These are phyloP conservation scores for Apium graveolens DNA, from an alignment of 129 eudicot genomes.

Conservation along the genomic window DNA sequence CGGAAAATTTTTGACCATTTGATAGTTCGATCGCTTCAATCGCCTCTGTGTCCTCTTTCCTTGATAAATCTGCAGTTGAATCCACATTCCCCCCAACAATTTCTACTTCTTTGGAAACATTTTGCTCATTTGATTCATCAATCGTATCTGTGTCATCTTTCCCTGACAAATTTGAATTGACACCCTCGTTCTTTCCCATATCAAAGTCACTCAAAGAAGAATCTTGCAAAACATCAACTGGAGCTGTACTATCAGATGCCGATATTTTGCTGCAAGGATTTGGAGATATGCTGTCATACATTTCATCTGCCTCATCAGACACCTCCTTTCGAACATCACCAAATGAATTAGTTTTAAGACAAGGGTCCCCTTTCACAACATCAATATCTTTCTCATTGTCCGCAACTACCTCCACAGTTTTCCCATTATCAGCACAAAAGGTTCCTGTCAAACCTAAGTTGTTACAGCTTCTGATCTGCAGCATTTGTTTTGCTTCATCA, in stretches of 20 bases:
- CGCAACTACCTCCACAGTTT: slow-evolving; percentile 21
- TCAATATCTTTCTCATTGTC: slow-evolving; percentile 11
- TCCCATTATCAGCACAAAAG: slow-evolving; percentile 23
- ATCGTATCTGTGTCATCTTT: slow-evolving; percentile 22
- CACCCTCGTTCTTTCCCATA: slow-evolving; percentile 23
- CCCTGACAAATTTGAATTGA: slow-evolving; percentile 17
- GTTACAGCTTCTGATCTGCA: slow-evolving; percentile 19
- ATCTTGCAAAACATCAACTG: slow-evolving; percentile 1
- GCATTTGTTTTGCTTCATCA: slow-evolving; percentile 29
- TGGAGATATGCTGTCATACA: not conserved
- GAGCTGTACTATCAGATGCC: not conserved
- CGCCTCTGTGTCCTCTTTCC: slow-evolving; percentile 26
- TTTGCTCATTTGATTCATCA: slow-evolving; percentile 17
- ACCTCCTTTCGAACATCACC: not conserved
- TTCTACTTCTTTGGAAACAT: slow-evolving; percentile 18
- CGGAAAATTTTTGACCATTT: slow-evolving; percentile 10
- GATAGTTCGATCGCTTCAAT: slow-evolving; percentile 16
- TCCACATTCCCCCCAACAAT: slow-evolving; percentile 34
- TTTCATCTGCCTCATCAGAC: not conserved
- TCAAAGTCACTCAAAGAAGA: slow-evolving; percentile 19
- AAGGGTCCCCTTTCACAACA: slow-evolving; percentile 17
- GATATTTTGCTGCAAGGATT: not conserved
- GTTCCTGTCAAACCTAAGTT: slow-evolving; percentile 13
- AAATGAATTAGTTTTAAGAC: not conserved
- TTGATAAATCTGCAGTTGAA: slow-evolving; percentile 19